A percentile compares a stretch with the other conserved stretches of the same genome.
Conservation (phyloP, 2,329 filamentous ascomycete species). For the Cadophora sp. region DNA sequence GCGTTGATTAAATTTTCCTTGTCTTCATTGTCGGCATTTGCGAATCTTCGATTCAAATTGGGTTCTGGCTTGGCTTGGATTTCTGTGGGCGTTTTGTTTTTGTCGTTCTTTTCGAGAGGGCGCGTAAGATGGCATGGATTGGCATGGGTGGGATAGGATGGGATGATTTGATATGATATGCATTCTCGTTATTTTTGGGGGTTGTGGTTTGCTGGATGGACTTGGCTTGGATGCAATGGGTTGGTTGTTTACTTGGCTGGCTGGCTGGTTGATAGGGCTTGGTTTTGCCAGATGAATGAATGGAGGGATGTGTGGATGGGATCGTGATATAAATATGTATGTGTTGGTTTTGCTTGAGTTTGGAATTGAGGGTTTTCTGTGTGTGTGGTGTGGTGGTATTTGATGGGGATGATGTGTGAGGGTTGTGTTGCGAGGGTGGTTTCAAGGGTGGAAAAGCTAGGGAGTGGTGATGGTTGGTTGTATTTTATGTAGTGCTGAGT, state of each 20-base stretch:
- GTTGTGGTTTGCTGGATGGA: background rate
- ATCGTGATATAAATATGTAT: background rate
- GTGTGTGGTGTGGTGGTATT: background rate
- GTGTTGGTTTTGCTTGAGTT: background rate
- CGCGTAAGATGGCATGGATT: background rate
- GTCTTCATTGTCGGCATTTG: constrained; percentile 2
- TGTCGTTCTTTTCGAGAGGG: background rate
- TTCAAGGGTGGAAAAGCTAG: background rate
- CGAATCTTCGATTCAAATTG: background rate
- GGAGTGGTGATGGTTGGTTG: background rate
- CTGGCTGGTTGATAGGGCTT: background rate
- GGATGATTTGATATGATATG: background rate
- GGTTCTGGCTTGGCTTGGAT: background rate
- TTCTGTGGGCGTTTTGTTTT: background rate
- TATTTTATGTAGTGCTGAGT: background rate
- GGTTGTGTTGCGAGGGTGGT: background rate
- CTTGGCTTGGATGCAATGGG: background rate
- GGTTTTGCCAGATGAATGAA: background rate
- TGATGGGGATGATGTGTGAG: background rate
- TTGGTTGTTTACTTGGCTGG: background rate
- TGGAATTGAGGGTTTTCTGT: background rate
- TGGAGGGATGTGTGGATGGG: background rate
- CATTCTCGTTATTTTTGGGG: background rate
- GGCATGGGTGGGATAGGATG: background rate
- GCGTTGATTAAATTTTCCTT: background rate